Evolutionary conservation across 495 filamentous ascomycete species (phyloP), one percentile per base, ranked within the genome.

Genomic region (Staphylotrichum tortipilum): DNA sequence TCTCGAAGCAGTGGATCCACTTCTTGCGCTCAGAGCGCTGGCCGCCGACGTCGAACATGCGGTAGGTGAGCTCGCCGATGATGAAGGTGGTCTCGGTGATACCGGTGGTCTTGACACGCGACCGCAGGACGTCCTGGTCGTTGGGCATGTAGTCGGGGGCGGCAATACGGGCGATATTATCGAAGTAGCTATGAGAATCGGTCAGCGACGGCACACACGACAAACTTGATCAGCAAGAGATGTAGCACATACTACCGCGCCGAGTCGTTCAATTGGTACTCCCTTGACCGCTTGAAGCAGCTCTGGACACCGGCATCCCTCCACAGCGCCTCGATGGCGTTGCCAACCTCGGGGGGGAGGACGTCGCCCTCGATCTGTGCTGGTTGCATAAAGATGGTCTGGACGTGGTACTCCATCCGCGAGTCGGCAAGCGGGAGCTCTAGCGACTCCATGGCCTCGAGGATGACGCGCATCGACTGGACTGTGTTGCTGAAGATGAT

Each of bases 1-100:
- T 97, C 75, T 98, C 92, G 73, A 98, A 98, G 76, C 91, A 95
- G 75, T 99, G 92, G 52, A 99, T 99, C 92, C 92, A 99, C 84
- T 99, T 99, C 85, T 99, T 99, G 56, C 92, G 86, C 71, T 99
- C 92, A 1, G 94, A 97, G 59, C 92, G 85, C 71, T 97, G 92
- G 61, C 92, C 92, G 77, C 92, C 92, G 28, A 99, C 92, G 67
- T 99, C 92, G 73, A 97, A 97, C 92, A 99, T 99, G 48, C 94
- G 83, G 73, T 96, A 99, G 26, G 89, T 97, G 62, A 99, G 73
- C 60, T 96, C 89, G 53, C 92, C 94, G 56, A 97, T 94, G 64
- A 94, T 91, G 72, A 99, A 99, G 38, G 89, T 92, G 17, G 92
- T 97, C 72, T 99, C 92, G 15, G 89, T 99, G 62, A 99, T 97